Base-by-base conservation (phyloP, 768 basidiomycete genomes). In the Trametes punicea region DNA sequence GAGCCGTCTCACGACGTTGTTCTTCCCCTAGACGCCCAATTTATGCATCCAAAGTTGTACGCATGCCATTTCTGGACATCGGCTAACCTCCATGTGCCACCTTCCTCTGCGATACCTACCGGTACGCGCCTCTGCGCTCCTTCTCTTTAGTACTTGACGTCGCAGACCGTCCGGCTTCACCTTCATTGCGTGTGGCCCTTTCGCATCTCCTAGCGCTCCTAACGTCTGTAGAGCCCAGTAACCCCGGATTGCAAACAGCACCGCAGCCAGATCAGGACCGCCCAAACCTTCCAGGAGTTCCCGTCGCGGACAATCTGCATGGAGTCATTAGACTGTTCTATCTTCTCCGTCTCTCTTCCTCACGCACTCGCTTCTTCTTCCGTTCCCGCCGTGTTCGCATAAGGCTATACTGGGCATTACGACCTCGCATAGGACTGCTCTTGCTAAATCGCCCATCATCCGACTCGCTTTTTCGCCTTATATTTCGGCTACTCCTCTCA, bases 21-120 rank as follows among this genome's bases (percentile, higher is more conserved):
- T 34, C 40, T 20, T 15, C 47, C 48, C 20, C 8, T 21, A 46
- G 26, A 29, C 56, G 56, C 48, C 47, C 41, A 46, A 45, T 46
- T 38, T 11, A 33, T 29, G n/a, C 42, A 25, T 25, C 34, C 33
- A 29, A 16, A 29, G 48, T 39, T 42, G 40, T 33, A 49, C 30
- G 30, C 20, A 29, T 56, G 55, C 55, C 55, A 36, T 56, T 49
- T 50, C 39, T 3, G 40, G 46, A 21, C 13, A 11, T 41, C 55
- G 55, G 55, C 55, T 20, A 9, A 1, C 7, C 20, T 50, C 55
- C 48, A 48, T 42, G 18, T 23, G 40, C 46, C 55, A 1, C 29
- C 25, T 18, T 34, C 46, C 31, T 18, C 15, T 33, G 31, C 31
- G 6, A 6, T 15, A 16, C 18, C 36, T 38, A 15, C 15, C 36